Conservation (phyloP, 83 land plant genomes). For the Larix sibirica region DNA sequence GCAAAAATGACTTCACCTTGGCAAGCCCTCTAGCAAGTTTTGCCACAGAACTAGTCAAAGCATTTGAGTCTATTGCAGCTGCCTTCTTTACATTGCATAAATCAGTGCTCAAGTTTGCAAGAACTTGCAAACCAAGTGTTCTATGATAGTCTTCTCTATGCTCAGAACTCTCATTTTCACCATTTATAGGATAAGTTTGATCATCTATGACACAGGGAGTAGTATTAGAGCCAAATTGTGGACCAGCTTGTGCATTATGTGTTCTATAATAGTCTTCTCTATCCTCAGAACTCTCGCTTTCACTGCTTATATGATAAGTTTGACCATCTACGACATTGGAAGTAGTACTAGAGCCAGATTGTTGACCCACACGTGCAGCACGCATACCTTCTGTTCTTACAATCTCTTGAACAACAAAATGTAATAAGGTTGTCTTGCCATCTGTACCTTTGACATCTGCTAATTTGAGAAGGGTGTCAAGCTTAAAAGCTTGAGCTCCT, state of each 20-base stretch:
- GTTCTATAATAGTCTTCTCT: slow-evolving; percentile 42
- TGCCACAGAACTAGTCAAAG: slow-evolving; percentile 36
- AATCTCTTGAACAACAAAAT: slow-evolving; percentile 65
- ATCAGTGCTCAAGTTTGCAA: slow-evolving; percentile 43
- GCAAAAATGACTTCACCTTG: slow-evolving; percentile 29
- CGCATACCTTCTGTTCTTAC: slow-evolving; percentile 36
- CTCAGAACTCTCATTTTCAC: slow-evolving; percentile 16
- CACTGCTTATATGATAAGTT: slow-evolving; percentile 41
- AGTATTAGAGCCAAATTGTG: neutral
- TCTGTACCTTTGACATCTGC: slow-evolving; percentile 66
- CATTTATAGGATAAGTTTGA: slow-evolving; percentile 43
- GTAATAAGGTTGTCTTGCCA: slow-evolving; percentile 67
- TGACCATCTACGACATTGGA: slow-evolving; percentile 30
- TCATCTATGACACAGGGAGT: slow-evolving; percentile 16
- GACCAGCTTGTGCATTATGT: slow-evolving; percentile 7
- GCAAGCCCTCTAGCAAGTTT: slow-evolving; percentile 53
- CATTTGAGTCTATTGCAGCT: slow-evolving; percentile 53
- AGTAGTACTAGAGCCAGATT: neutral
- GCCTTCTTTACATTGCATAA: slow-evolving; percentile 62
- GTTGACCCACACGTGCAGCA: neutral
- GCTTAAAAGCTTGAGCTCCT: slow-evolving; percentile 64
- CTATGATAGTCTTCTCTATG: slow-evolving; percentile 37
- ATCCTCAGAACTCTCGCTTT: slow-evolving; percentile 14
- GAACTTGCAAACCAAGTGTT: slow-evolving; percentile 51
- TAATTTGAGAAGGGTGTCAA: slow-evolving; percentile 61